These are phyloP conservation scores for Xylaria longipes DNA, from an alignment of 495 filamentous ascomycete species.

Conservation along the genomic window DNA sequence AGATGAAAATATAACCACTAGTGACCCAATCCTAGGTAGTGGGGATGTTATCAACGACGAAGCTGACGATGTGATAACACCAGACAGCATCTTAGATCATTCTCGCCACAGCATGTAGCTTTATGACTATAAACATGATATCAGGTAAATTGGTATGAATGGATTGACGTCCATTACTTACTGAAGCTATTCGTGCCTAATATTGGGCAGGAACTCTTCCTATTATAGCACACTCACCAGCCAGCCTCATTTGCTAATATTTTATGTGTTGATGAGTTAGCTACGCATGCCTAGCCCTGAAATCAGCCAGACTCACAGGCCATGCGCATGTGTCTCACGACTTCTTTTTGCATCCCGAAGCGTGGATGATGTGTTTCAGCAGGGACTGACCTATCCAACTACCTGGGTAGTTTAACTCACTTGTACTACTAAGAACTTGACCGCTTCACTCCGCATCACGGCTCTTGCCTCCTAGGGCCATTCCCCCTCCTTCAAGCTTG, in stretches of 20 bases:
- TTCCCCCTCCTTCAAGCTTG: not conserved
- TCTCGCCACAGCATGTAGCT: not conserved
- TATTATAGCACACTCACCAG: not conserved
- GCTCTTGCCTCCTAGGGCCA: not conserved
- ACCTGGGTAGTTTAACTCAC: not conserved
- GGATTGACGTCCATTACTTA: not conserved
- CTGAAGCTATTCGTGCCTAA: not conserved
- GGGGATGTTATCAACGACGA: not conserved
- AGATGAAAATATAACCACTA: not conserved
- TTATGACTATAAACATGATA: not conserved
- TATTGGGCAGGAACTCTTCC: not conserved
- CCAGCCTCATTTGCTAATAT: slow-evolving; percentile 13
- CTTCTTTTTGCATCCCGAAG: not conserved
- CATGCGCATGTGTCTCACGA: not conserved
- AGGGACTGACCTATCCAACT: not conserved
- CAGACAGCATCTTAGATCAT: not conserved
- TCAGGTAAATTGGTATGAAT: not conserved
- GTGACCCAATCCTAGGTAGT: not conserved
- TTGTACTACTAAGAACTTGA: slow-evolving; percentile 1
- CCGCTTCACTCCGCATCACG: not conserved
- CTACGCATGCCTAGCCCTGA: not conserved
- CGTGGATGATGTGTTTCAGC: not conserved
- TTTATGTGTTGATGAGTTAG: not conserved
- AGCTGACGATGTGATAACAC: not conserved
- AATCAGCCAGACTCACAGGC: slow-evolving; percentile 5